Percentiles rank a stretch among this genome's conserved stretches.
These are phyloP conservation scores for Sporothrix mexicana DNA, from an alignment of 2,329 filamentous ascomycete species.

Conservation along the genomic window DNA sequence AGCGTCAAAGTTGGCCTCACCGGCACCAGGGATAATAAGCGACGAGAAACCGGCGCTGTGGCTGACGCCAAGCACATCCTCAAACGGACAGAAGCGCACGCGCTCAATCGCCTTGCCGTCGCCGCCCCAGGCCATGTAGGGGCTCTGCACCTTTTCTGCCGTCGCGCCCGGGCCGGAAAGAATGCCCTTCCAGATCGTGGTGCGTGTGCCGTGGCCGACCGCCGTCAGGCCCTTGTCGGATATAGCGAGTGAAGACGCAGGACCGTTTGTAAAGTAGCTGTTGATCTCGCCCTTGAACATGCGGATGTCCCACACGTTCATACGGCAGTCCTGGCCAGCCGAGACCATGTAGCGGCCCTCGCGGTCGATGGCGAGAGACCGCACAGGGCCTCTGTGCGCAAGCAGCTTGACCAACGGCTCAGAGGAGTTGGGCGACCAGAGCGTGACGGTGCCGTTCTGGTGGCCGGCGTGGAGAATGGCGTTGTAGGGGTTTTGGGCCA, in stretches of 20 bases:
- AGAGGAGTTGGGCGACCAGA: slow-evolving; percentile 93
- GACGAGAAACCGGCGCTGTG: slow-evolving; percentile 88
- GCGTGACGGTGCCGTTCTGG: slow-evolving; percentile 89
- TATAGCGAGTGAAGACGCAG: slow-evolving; percentile 82
- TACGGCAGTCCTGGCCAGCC: slow-evolving; percentile 39
- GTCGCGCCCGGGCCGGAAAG: slow-evolving; percentile 58
- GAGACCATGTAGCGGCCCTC: slow-evolving; percentile 70
- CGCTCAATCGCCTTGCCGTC: slow-evolving; percentile 82
- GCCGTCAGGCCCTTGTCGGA: slow-evolving; percentile 88
- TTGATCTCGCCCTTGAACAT: slow-evolving; percentile 77
- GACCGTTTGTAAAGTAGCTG: slow-evolving; percentile 82
- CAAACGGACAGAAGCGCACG: slow-evolving; percentile 90
- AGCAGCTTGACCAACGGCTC: slow-evolving; percentile 90
- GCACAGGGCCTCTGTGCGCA: slow-evolving; percentile 86
- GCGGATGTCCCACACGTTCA: slow-evolving; percentile 40
- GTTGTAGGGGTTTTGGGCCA: slow-evolving; percentile 90
- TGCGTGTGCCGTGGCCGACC: slow-evolving; percentile 87
- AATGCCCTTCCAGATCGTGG: slow-evolving; percentile 89
- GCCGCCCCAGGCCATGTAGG: slow-evolving; percentile 92
- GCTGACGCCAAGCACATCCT: slow-evolving; percentile 81
- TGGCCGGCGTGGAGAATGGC: slow-evolving; percentile 91
- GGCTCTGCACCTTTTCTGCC: slow-evolving; percentile 79
- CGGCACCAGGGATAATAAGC: slow-evolving; percentile 90
- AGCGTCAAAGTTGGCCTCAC: slow-evolving; percentile 94
- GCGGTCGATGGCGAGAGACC: slow-evolving; percentile 82